These are phyloP conservation scores for Stygiomarasmius scandens DNA, from an alignment of 1,284 basidiomycete species.

Conservation along the genomic window DNA sequence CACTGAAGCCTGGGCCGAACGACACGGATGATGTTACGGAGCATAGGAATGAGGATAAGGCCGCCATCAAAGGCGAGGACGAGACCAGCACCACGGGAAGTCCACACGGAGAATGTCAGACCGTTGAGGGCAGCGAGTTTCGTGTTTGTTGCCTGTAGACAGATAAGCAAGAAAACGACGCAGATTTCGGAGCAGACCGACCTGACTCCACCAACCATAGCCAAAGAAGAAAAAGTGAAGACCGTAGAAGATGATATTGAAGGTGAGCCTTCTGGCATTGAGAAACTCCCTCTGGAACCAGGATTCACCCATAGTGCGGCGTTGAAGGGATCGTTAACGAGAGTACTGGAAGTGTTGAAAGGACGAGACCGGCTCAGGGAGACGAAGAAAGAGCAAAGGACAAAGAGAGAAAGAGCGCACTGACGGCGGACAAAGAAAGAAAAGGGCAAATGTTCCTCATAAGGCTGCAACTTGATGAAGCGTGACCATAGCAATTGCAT, in stretches of 20 bases:
- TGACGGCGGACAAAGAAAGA: conserved; percentile 31
- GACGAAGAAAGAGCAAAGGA: conserved; percentile 26
- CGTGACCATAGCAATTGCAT: conserved; percentile 17
- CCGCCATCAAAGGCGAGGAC: conserved; percentile 83
- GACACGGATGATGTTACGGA: conserved; percentile 81
- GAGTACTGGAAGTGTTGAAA: conserved; percentile 17
- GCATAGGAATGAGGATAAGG: conserved; percentile 82
- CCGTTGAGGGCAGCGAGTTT: conserved; percentile 74
- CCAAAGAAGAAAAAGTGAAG: conserved; percentile 69
- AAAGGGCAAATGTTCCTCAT: conserved; percentile 26
- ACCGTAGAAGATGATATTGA: conserved; percentile 80
- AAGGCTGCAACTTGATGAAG: conserved; percentile 20
- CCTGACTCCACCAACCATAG: conserved; percentile 83
- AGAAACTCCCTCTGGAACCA: conserved; percentile 77
- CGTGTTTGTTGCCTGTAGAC: conserved; percentile 57
- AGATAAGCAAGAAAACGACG: conserved; percentile 6
- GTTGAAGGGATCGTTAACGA: conserved; percentile 21
- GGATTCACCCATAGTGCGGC: conserved; percentile 55
- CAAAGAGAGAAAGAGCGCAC: conserved; percentile 28
- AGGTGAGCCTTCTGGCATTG: conserved; percentile 59
- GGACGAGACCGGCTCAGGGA: conserved; percentile 45
- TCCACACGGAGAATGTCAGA: conserved; percentile 82
- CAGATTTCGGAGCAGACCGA: conserved; percentile 26
- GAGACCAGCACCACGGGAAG: conserved; percentile 84
- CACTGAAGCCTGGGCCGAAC: conserved; percentile 76